Evolutionary conservation across 805 yeast species (phyloP), one percentile per base, ranked within the genome.

Genomic region (Ogataea zsoltii): DNA sequence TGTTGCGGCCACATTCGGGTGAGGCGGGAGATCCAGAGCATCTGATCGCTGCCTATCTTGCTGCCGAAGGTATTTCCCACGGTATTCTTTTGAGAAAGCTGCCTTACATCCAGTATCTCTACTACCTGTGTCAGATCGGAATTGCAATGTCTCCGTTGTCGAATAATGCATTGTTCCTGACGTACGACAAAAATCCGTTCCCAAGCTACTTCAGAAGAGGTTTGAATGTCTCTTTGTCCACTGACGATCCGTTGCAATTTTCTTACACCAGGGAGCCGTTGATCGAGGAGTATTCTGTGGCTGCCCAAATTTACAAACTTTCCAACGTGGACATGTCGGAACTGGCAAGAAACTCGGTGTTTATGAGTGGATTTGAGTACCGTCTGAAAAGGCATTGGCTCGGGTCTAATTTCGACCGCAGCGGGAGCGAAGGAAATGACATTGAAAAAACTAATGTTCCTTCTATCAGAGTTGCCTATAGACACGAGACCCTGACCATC

Each of bases 21-120:
- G 99, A 94, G 68, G 99, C 99, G n/a, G 99, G 99, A 49, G 99
- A 94, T 62, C 97, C 98, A 1, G 98, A 94, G 61, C 99, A 94
- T 71, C 74, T 95, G 61, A 88, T 91, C 36, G 78, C 91, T 41
- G 91, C 99, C 1, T 94, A 86, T 59, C 68, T 94, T 58, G 80
- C 94, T 1, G 83, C 97, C 1, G 95, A 92, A 60, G 88, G 96
- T 41, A 94, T 94, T 49, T 88, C 96, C 11, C 99, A 94, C 65
- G 99, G 99, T 46, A 95, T 94, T 44, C 67, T 92, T 49, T 73
- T 94, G 61, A 82, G 99, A 68, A 94, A 94, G 66, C 79, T 95
- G 44, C 99, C 99, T 39, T 90, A 88, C 65, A 83, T 95, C 52
- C 99, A 94, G 67, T 94, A 94, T 65, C 70, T 94, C 53, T 94